Conservation (phyloP, 768 basidiomycete species). For the Pulveroboletus sp. region DNA sequence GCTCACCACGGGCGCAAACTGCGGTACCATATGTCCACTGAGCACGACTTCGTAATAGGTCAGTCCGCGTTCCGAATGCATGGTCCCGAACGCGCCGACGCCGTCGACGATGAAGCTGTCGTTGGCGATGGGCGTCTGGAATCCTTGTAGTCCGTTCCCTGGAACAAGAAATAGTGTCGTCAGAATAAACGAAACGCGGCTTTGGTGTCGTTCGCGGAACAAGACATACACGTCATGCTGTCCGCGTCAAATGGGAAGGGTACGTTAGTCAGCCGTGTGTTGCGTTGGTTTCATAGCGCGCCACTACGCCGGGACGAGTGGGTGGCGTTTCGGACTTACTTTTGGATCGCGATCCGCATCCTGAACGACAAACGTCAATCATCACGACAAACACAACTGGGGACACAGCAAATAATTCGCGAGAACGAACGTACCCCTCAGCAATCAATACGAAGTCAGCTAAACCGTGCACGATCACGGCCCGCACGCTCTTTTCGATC, state of each 20-base stretch:
- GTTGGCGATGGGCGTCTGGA: conserved; percentile 60
- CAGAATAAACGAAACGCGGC: background rate
- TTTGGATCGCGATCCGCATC: conserved; percentile 59
- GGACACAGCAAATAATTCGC: background rate
- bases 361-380: conserved; percentile 23
- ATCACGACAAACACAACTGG: conserved; percentile 2
- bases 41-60: conserved; percentile 63
- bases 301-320: background rate
- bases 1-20: conserved; percentile 58
- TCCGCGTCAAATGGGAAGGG: background rate
- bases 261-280: background rate
- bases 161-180: background rate
- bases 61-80: conserved; percentile 63
- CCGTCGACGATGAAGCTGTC: conserved; percentile 71
- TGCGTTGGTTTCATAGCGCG: background rate
- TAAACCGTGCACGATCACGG: conserved; percentile 67
- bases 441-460: conserved; percentile 72
- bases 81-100: conserved; percentile 60
- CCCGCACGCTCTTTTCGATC: conserved; percentile 68
- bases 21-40: conserved; percentile 74
- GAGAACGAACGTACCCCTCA: conserved; percentile 49
- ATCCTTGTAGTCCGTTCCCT: conserved; percentile 66
- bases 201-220: background rate
- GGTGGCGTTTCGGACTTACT: conserved; percentile 35
- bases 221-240: conserved; percentile 39